Evolutionary conservation across 2,329 filamentous ascomycete genomes (phyloP).

Genomic region (Fonsecaea nubica): DNA sequence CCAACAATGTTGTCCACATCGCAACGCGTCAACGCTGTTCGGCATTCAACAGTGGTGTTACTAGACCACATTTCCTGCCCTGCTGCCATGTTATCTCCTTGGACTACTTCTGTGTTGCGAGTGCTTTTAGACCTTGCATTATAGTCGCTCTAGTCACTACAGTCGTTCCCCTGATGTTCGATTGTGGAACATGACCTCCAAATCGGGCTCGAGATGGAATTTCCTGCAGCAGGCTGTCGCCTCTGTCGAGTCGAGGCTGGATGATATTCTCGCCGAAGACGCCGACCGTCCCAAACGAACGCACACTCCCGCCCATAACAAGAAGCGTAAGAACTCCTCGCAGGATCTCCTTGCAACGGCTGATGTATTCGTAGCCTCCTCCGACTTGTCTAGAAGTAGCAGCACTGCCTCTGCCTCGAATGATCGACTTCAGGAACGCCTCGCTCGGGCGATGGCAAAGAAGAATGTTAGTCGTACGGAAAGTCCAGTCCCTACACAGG

Average conservation of each 20-base stretch:
- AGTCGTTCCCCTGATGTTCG: neutral
- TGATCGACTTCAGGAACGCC: slow-evolving; percentile 84
- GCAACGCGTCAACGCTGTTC: slow-evolving; percentile 29
- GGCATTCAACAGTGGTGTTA: neutral
- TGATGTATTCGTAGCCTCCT: slow-evolving; percentile 37
- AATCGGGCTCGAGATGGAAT: slow-evolving; percentile 71
- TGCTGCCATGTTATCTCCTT: slow-evolving; percentile 17
- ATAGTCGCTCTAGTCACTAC: neutral
- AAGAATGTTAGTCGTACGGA: slow-evolving; percentile 62
- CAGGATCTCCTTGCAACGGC: slow-evolving; percentile 71
- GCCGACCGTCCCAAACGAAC: slow-evolving; percentile 53
- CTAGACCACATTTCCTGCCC: neutral
- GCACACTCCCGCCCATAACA: slow-evolving; percentile 37
- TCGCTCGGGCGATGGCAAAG: slow-evolving; percentile 84
- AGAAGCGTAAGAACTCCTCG: slow-evolving; percentile 7
- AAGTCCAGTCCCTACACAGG: slow-evolving; percentile 50
- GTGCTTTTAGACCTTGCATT: neutral
- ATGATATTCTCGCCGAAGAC: slow-evolving; percentile 86
- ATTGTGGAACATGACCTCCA: slow-evolving; percentile 28
- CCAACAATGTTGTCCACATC: slow-evolving; percentile 19
- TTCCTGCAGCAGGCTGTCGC: slow-evolving; percentile 90
- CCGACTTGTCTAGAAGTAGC: slow-evolving; percentile 65
- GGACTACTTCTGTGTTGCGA: neutral
- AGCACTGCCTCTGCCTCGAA: slow-evolving; percentile 69
- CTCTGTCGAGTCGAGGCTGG: slow-evolving; percentile 89